These are phyloP conservation scores for Bolboschoenus planiculmis DNA, from an alignment of 176 grass and related monocot species.

Conservation along the genomic window DNA sequence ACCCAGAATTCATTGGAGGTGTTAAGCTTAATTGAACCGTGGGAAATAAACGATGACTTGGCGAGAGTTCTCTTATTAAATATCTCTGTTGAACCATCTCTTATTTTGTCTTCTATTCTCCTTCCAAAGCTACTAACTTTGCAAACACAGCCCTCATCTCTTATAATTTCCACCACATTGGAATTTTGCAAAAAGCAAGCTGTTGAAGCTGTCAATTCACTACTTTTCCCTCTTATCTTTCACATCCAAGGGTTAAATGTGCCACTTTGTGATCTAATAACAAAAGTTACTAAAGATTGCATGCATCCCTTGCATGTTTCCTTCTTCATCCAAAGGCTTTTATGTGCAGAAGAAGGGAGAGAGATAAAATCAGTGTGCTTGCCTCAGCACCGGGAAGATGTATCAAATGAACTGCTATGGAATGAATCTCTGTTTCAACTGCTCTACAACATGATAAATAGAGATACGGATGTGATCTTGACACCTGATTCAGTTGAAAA, in stretches of 20 bases:
- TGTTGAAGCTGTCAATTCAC: conserved; percentile 43
- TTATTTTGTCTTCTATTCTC: conserved; percentile 59
- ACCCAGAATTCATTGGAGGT: conserved; percentile 40
- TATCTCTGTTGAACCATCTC: conserved; percentile 31
- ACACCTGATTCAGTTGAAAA: conserved; percentile 37
- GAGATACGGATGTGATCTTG: conserved; percentile 43
- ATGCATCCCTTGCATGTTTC: conserved; percentile 69
- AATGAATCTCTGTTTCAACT: conserved; percentile 64
- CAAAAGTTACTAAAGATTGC: conserved; percentile 58
- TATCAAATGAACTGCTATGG: conserved; percentile 42
- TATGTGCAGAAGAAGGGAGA: conserved; percentile 31
- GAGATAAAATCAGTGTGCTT: conserved; percentile 37
- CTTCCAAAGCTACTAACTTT: conserved; percentile 55
- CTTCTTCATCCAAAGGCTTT: conserved; percentile 61
- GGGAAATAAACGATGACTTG: conserved; percentile 58
- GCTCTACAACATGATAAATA: conserved; percentile 64
- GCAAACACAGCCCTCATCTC: conserved; percentile 45
- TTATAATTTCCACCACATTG: conserved; percentile 44
- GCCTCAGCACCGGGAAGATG: conserved; percentile 42
- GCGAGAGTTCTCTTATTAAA: conserved; percentile 42
- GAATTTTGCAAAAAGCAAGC: conserved; percentile 67
- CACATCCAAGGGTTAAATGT: conserved; percentile 47
- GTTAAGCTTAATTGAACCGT: conserved; percentile 57
- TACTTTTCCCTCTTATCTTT: conserved; percentile 64
- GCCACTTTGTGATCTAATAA: conserved; percentile 50